Evolutionary conservation across 2,329 filamentous ascomycete genomes (phyloP).

Genomic region (Mycosphaerella sp.): DNA sequence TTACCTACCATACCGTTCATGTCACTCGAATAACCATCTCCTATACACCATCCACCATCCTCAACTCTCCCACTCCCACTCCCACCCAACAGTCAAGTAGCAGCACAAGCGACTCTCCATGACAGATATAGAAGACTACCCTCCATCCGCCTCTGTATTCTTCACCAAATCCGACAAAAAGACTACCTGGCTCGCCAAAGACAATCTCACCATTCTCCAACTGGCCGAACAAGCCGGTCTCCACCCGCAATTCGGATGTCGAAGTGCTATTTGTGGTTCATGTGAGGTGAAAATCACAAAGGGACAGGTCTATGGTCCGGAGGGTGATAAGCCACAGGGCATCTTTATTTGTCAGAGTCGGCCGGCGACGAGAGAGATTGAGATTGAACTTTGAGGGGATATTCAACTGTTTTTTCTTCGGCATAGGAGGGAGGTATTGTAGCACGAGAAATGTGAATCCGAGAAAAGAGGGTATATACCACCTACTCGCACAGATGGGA

Average conservation of each 20-base stretch:
- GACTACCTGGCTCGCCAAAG: conserved; percentile 19
- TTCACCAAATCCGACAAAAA: conserved; percentile 23
- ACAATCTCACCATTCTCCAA: conserved; percentile 23
- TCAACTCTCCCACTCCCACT: no score
- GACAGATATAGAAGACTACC: conserved; percentile 23
- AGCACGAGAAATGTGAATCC: not conserved
- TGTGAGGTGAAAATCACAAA: conserved; percentile 22
- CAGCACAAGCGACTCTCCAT: no score
- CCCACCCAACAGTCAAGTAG: no score
- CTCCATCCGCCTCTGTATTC: conserved; percentile 10
- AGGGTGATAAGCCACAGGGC: conserved; percentile 20
- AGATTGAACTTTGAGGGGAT: conserved; percentile 26
- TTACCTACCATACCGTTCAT: no score
- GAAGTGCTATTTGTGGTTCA: conserved; percentile 24
- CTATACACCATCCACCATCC: not conserved
- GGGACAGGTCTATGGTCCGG: conserved; percentile 24
- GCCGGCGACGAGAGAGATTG: conserved; percentile 24
- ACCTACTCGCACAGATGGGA: conserved; percentile 11
- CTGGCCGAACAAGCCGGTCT: conserved; percentile 25
- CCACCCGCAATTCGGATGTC: conserved; percentile 23
- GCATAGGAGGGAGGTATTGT: no score
- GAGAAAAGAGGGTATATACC: no score
- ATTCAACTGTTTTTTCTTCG: no score
- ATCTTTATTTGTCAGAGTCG: conserved; percentile 26
- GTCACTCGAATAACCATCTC: not conserved